Evolutionary conservation across 169 alveolate genomes (phyloP).

Genomic region (Plasmodium knowlesi): DNA sequence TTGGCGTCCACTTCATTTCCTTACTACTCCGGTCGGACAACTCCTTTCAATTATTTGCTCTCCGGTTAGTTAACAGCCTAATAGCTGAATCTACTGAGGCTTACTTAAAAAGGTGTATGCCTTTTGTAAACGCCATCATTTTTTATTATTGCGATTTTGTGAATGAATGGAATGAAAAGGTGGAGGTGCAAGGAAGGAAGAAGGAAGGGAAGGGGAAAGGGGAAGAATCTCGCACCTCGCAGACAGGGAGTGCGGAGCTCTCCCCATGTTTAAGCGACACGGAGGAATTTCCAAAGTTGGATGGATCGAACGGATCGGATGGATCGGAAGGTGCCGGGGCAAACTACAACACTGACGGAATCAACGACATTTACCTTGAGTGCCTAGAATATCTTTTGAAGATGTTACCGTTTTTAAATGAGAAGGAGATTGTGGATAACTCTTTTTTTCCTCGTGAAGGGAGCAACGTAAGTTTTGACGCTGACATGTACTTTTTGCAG

Average conservation of each 20-base stretch:
- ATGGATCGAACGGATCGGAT: neutral
- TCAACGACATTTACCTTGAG: conserved; percentile 32
- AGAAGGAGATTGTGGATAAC: neutral
- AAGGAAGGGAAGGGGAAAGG: neutral
- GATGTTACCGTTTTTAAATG: conserved; percentile 28
- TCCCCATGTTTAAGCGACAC: neutral
- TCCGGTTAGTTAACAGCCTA: conserved; percentile 63
- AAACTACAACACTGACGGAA: neutral
- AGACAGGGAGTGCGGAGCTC: neutral
- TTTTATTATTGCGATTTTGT: conserved; percentile 12
- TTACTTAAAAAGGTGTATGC: conserved; percentile 29
- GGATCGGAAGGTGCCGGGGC: neutral
- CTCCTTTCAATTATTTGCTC: conserved; percentile 39
- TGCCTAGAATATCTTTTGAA: conserved; percentile 36
- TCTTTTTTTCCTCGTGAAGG: conserved; percentile 10
- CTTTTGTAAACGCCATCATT: conserved; percentile 52
- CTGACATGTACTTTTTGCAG: conserved; percentile 62
- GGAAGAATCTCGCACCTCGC: neutral
- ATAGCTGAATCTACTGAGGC: conserved; percentile 7
- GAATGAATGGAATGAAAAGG: neutral
- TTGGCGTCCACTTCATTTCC: conserved; percentile 20
- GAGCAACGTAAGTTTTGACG: conserved; percentile 59
- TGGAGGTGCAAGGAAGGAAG: neutral
- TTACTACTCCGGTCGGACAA: conserved; percentile 66
- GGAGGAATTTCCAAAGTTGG: neutral